Base-by-base conservation (phyloP, 176 grass and related monocot genomes). In the Cenchrus americanus region DNA sequence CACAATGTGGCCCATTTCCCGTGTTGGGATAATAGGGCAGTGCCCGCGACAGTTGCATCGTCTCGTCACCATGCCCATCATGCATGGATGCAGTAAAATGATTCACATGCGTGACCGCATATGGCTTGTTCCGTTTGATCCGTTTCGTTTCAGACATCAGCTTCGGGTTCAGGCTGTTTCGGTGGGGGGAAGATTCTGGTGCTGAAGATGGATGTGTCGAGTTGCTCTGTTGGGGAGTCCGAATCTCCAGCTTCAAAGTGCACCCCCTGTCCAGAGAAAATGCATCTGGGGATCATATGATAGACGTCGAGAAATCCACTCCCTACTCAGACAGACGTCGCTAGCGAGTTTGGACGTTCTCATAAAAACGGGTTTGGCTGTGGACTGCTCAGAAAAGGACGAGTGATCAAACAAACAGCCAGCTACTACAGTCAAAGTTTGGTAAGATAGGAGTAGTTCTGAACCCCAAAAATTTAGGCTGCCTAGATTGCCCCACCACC, bases 401-500 rank as follows among this genome's bases (percentile, higher is more conserved):
- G 19, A 73, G 19, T 37, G 72, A 78, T 83, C 67, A 68, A 69
- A 62, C 43, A 54, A 32, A 52, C 71, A 73, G 52, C 15, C 12
- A 30, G 53, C 19, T 62, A 18, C 63, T 62, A 18, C 63, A 70
- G 71, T 79, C 84, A 75, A 90, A 78, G 67, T 37, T 54, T 71
- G 66, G 80, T 58, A 44, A 69, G 84, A 51, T 80, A n/a, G n/a
- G n/a, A n/a, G n/a, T n/a, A 70, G 80, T 75, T 75, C 61, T 48
- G 44, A 80, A 10, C 62, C 62, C 24, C 66, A 66, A 83, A 78
- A 42, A 86, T 79, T 68, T 78, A 32, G 75, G 88, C 67, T 74
- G 75, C 84, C 67, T 74, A 83, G 73, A 77, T 90, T 82, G 73
- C 73, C 80, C 84, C 80, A 80, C 67, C 42, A 15, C 5, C 19